Base-by-base conservation (phyloP, 1,139 yeast species). In the Candida frijolesensis region DNA sequence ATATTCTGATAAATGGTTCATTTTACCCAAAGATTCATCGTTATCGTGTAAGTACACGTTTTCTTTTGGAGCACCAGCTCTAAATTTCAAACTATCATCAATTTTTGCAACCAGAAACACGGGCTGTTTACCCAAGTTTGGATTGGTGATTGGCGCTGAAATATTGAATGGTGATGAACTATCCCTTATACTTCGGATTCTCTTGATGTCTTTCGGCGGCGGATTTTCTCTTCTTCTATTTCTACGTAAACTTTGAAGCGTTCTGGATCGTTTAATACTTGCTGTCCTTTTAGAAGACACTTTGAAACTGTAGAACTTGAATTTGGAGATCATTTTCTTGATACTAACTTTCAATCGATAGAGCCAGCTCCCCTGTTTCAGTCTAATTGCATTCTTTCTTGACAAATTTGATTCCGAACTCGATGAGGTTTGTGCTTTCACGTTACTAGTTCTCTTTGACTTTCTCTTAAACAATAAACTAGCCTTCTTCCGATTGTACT, bases 351-450 rank as follows among this genome's bases (percentile, higher is more conserved):
- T 64, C 48, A 74, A 54, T 29, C 78, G 55, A 57, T 73, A 72
- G 35, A 65, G 42, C 44, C 63, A 49, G 32, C 74, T 56, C 2
- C 77, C 77, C 49, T 67, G 60, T 48, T 72, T 73, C 49, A 60
- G 62, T 44, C 63, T 63, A 9, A 76, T 70, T 25, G 80, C 79
- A 44, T 63, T 71, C 3, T 66, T 57, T 49, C 80, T 61, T 15
- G 54, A 54, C 47, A 70, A 60, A 12, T 63, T 57, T 1, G 66
- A 57, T 7, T n/a, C 18, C 6, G 44, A 32, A 30, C 50, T 50
- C 9, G 46, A 44, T 15, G 52, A 37, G 2, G 55, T 52, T 2
- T 59, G 57, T 6, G 56, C 45, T 35, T 44, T 47, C 3, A 54
- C 54, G 39, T 50, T 56, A 25, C 56, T 51, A 12, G 53, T 48